Conservation (phyloP, 306 rosid genomes). For the Inga oerstediana region DNA sequence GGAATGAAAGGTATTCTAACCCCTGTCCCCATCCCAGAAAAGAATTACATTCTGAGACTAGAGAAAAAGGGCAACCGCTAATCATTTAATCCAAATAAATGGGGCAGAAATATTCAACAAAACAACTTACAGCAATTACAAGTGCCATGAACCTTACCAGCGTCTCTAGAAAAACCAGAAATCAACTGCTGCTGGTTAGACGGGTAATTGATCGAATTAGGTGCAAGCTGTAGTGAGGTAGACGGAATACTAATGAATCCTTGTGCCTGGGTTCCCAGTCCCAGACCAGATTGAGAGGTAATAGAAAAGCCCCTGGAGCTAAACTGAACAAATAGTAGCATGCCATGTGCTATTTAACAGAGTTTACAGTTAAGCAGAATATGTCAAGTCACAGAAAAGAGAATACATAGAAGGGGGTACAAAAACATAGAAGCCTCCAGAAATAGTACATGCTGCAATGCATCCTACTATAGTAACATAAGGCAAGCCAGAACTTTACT, state of each 20-base stretch:
- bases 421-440: not conserved
- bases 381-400: not conserved
- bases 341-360: slow-evolving; percentile 32
- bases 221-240: slow-evolving; percentile 70
- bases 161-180: slow-evolving; percentile 64
- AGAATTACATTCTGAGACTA: not conserved
- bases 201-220: slow-evolving; percentile 67
- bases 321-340: slow-evolving; percentile 60
- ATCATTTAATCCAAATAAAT: slow-evolving; percentile 3
- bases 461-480: not conserved
- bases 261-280: slow-evolving; percentile 79
- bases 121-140: not conserved
- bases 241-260: slow-evolving; percentile 67
- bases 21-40: slow-evolving; percentile 8
- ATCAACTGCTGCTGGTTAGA: slow-evolving; percentile 71
- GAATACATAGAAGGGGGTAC: slow-evolving; percentile 4
- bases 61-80: slow-evolving; percentile 15
- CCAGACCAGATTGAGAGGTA: slow-evolving; percentile 77
- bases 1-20: slow-evolving; percentile 8
- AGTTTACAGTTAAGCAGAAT: not conserved
- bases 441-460: not conserved
- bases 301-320: slow-evolving; percentile 72
- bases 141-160: slow-evolving; percentile 48
- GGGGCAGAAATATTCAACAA: slow-evolving; percentile 18
- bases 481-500: not conserved